A percentile compares a stretch with the other conserved stretches of the same genome.
These are phyloP conservation scores for Russula vinacea DNA, from an alignment of 768 basidiomycete genomes.

Conservation along the genomic window DNA sequence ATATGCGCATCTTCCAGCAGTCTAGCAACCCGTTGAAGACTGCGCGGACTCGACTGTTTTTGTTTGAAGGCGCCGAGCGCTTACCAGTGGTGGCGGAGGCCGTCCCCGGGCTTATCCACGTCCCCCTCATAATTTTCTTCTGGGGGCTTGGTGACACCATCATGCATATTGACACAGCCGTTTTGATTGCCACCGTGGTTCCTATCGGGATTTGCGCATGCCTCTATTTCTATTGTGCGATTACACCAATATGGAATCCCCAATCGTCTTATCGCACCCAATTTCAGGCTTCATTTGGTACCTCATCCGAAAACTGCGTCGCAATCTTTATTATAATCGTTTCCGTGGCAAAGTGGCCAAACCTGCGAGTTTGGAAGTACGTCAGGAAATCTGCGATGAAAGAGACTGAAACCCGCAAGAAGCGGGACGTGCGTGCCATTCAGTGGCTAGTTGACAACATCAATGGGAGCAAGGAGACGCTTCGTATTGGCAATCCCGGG, in stretches of 20 bases:
- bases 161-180: slow-evolving; percentile 31
- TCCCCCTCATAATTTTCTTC: slow-evolving; percentile 34
- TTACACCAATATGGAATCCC: slow-evolving; percentile 7
- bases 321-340: background rate
- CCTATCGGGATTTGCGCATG: slow-evolving; percentile 1
- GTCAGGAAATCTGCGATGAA: slow-evolving; percentile 13
- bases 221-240: slow-evolving; percentile 22
- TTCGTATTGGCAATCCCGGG: slow-evolving; percentile 18
- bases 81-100: slow-evolving; percentile 44
- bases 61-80: slow-evolving; percentile 38
- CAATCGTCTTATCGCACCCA: slow-evolving; percentile 19
- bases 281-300: slow-evolving; percentile 8
- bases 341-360: background rate
- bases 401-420: background rate
- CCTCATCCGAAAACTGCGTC: slow-evolving; percentile 7
- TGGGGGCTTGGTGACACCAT: slow-evolving; percentile 45
- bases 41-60: slow-evolving; percentile 42
- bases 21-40: slow-evolving; percentile 35
- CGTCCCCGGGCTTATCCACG: slow-evolving; percentile 46
- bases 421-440: slow-evolving; percentile 9
- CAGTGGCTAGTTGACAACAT: slow-evolving; percentile 15
- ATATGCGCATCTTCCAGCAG: slow-evolving; percentile 34
- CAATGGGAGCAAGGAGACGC: background rate
- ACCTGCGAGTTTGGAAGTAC: background rate
- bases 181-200: slow-evolving; percentile 13